phyloP scores from a whole-genome alignment of 192 early-diverging fungal species.

The Gonapodya prolifera region DNA sequence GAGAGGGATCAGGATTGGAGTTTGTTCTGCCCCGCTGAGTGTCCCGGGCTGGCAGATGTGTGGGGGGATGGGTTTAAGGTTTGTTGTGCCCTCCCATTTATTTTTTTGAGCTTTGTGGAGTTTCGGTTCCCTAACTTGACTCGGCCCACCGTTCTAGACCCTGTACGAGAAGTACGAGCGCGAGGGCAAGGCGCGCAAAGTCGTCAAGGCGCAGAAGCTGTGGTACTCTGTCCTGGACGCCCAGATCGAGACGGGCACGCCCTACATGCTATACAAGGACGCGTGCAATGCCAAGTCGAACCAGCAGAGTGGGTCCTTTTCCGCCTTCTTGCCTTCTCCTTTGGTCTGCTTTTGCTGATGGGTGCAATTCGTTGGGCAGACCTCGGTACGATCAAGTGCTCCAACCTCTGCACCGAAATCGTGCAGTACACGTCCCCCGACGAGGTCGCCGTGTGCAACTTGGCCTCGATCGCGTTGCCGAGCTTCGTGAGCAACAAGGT shows the following conservation, averaged over 20 bases:
- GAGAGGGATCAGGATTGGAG: slow-evolving; percentile 86
- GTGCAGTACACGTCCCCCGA: slow-evolving; percentile 91
- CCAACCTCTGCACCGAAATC: slow-evolving; percentile 97
- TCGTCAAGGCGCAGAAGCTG: slow-evolving; percentile 93
- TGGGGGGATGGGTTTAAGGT: slow-evolving; percentile 90
- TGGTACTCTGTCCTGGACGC: slow-evolving; percentile 94
- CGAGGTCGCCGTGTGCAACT: slow-evolving; percentile 95
- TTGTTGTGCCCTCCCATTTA: background rate
- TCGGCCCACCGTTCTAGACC: slow-evolving; percentile 9
- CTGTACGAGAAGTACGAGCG: slow-evolving; percentile 77
- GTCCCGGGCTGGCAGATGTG: slow-evolving; percentile 74
- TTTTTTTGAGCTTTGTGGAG: background rate
- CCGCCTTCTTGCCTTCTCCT: too few species aligned
- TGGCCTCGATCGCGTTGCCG: slow-evolving; percentile 88
- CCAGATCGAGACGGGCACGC: slow-evolving; percentile 94
- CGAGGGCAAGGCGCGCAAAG: slow-evolving; percentile 70
- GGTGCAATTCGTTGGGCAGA: too few species aligned
- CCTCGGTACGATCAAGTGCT: slow-evolving; percentile 97
- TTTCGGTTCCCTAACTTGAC: background rate
- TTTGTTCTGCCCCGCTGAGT: slow-evolving; percentile 90
- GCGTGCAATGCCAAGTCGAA: slow-evolving; percentile 98
- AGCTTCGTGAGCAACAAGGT: slow-evolving; percentile 57
- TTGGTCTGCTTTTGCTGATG: too few species aligned
- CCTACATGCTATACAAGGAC: slow-evolving; percentile 99
- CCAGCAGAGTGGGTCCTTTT: too few species aligned